Evolutionary conservation across 163 green algal species (phyloP).

Genomic region (Volvox carteri): DNA sequence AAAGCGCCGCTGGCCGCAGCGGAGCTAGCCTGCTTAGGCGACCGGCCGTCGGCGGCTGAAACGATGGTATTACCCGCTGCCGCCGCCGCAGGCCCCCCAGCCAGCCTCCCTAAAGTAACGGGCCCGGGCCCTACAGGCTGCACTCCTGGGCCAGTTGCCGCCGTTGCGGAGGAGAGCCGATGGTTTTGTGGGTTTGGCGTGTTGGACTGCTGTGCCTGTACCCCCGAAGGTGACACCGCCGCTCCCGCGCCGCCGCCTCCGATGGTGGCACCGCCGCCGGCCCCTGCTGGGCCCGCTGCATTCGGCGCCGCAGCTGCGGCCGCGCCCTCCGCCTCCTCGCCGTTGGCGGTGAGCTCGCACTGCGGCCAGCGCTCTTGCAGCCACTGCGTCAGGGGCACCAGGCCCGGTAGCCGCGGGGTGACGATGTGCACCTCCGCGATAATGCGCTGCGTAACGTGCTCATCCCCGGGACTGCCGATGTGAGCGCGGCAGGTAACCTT

Average conservation of each 20-base stretch:
- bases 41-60: neutral
- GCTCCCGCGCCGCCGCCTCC: neutral
- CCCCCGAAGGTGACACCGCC: neutral
- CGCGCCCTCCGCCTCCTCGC: neutral
- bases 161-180: neutral
- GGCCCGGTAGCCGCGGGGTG: slow-evolving; percentile 19
- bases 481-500: slow-evolving; percentile 43
- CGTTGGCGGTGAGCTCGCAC: slow-evolving; percentile 5
- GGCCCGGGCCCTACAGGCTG: too few relatives aligned
- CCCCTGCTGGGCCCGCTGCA: neutral
- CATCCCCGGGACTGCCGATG: slow-evolving; percentile 37
- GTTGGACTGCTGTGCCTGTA: neutral
- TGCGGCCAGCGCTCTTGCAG: slow-evolving; percentile 42
- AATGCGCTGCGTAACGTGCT: slow-evolving; percentile 46
- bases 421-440: slow-evolving; percentile 49
- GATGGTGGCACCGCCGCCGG: neutral
- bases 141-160: neutral
- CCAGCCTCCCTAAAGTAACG: neutral
- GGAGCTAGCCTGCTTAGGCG: neutral
- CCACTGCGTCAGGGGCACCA: slow-evolving; percentile 39
- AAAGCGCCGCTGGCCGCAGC: neutral
- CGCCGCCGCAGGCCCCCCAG: neutral
- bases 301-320: neutral
- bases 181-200: neutral
- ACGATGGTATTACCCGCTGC: too few relatives aligned